phyloP scores from a whole-genome alignment of 495 filamentous ascomycete species.

The Podospora pseudocomata region DNA sequence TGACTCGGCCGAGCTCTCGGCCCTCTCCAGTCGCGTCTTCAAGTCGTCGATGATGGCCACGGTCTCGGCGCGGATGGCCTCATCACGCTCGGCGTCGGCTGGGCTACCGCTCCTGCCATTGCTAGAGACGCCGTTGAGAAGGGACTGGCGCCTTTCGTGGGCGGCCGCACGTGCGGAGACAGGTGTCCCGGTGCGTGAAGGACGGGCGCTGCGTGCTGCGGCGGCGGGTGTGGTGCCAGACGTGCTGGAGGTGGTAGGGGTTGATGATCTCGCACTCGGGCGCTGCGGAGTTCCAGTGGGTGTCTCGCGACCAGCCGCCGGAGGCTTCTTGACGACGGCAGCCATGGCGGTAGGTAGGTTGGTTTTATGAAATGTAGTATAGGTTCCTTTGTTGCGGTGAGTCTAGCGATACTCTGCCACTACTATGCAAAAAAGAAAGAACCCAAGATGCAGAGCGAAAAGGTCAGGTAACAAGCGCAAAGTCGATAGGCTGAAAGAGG shows the following conservation, averaged over 20 bases:
- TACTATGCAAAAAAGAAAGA: slow-evolving; percentile 8
- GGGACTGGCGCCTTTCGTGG: slow-evolving; percentile 59
- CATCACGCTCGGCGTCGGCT: slow-evolving; percentile 52
- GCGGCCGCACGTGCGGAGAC: slow-evolving; percentile 65
- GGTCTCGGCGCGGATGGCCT: slow-evolving; percentile 59
- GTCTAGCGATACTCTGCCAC: slow-evolving; percentile 4
- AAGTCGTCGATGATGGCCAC: slow-evolving; percentile 81
- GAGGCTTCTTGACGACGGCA: slow-evolving; percentile 44
- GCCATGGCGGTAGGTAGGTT: slow-evolving; percentile 24
- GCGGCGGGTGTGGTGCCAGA: slow-evolving; percentile 26
- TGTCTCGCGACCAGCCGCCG: slow-evolving; percentile 37
- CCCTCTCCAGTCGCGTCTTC: slow-evolving; percentile 72
- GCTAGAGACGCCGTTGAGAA: slow-evolving; percentile 54
- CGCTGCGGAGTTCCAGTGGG: slow-evolving; percentile 34
- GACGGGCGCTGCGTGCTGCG: slow-evolving; percentile 44
- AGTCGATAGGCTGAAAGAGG: neutral
- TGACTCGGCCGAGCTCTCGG: slow-evolving; percentile 74
- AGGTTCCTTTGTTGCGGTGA: slow-evolving; percentile 2
- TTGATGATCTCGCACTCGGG: slow-evolving; percentile 34
- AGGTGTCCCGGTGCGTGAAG: slow-evolving; percentile 53
- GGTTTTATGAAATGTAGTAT: neutral
- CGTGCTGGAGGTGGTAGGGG: slow-evolving; percentile 37
- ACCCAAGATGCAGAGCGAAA: neutral
- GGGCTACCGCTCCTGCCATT: slow-evolving; percentile 47
- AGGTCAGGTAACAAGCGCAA: neutral